Percentiles rank a stretch among this genome's conserved stretches.
Conservation (phyloP, 2,329 filamentous ascomycete species). For the Penicillium sp. region DNA sequence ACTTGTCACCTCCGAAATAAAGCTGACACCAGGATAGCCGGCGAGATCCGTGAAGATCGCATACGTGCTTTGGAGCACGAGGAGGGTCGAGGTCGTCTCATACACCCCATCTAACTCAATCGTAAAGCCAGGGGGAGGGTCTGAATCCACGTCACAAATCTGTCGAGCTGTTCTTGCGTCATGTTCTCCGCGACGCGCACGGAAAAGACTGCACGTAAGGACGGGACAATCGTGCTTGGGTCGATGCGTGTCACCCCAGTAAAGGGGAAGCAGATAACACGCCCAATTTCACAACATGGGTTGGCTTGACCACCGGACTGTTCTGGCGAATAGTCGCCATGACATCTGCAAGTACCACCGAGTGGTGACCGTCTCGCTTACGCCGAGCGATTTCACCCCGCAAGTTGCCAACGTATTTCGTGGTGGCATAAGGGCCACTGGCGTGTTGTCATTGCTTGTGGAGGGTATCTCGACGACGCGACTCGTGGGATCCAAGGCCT, state of each 20-base stretch:
- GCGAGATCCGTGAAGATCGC: conserved; percentile 3
- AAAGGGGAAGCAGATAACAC: conserved; percentile 5
- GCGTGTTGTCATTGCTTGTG: background rate
- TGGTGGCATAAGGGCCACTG: background rate
- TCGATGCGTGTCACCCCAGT: conserved; percentile 1
- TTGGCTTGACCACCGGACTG: background rate
- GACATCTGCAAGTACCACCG: conserved; percentile 2
- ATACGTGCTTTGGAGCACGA: conserved; percentile 6
- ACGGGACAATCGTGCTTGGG: conserved; percentile 2
- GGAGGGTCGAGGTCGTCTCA: background rate
- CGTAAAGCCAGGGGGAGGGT: background rate
- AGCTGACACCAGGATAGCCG: conserved; percentile 4
- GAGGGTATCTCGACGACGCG: conserved; percentile 11
- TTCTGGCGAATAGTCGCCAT: conserved; percentile 1
- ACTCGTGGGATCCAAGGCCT: background rate
- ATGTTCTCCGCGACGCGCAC: conserved; percentile 6
- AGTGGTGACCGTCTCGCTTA: conserved; percentile 3
- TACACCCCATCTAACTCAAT: conserved; percentile 1
- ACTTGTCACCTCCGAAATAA: conserved; percentile 4
- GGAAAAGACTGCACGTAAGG: conserved; percentile 9
- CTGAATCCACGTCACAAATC: conserved; percentile 2
- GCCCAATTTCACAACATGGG: conserved; percentile 3
- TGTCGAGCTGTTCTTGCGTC: conserved; percentile 1
- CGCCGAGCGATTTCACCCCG: conserved; percentile 2
- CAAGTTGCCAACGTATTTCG: conserved; percentile 2